A percentile compares a stretch with the other conserved stretches of the same genome.
These are phyloP conservation scores for Bauhinia variegata DNA, from an alignment of 306 rosid species.

Conservation along the genomic window DNA sequence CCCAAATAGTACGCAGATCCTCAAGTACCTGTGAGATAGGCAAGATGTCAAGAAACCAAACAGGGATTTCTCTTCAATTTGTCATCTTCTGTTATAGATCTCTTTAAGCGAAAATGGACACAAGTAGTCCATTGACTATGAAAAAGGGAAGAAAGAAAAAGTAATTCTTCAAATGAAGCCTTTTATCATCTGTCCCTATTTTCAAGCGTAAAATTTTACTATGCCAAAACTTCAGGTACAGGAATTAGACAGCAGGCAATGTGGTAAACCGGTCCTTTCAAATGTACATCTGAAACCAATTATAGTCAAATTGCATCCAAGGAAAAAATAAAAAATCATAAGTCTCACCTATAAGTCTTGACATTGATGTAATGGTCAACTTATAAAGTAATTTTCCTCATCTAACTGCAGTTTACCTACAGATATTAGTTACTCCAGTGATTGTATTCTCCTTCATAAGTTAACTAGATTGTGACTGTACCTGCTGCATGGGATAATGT, in stretches of 20 bases:
- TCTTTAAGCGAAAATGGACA: conserved; percentile 7
- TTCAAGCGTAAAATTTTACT: conserved; percentile 15
- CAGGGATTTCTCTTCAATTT: not conserved
- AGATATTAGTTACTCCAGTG: conserved; percentile 5
- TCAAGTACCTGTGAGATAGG: conserved; percentile 69
- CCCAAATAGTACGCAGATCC: conserved; percentile 87
- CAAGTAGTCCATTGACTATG: not conserved
- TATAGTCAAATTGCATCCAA: not conserved
- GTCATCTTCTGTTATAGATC: conserved; percentile 1
- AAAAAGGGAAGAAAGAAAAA: too few relatives aligned
- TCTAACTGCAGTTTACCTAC: not conserved
- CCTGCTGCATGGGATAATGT: conserved; percentile 97
- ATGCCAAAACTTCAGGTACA: conserved; percentile 4
- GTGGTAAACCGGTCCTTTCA: not conserved
- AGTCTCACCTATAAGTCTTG: not conserved
- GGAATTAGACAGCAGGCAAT: conserved; percentile 1
- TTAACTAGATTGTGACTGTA: conserved; percentile 31
- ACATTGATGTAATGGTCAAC: conserved; percentile 14
- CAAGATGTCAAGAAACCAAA: conserved; percentile 29
- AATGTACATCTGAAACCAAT: not conserved
- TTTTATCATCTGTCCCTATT: not conserved
- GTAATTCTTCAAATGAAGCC: not conserved
- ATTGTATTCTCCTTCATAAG: conserved; percentile 26
- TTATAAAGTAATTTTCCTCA: not conserved
- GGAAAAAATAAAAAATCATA: not conserved